Percentiles rank a stretch among this genome's conserved stretches.
Conservation (phyloP, 306 rosid species). For the Trifolium subterraneum region DNA sequence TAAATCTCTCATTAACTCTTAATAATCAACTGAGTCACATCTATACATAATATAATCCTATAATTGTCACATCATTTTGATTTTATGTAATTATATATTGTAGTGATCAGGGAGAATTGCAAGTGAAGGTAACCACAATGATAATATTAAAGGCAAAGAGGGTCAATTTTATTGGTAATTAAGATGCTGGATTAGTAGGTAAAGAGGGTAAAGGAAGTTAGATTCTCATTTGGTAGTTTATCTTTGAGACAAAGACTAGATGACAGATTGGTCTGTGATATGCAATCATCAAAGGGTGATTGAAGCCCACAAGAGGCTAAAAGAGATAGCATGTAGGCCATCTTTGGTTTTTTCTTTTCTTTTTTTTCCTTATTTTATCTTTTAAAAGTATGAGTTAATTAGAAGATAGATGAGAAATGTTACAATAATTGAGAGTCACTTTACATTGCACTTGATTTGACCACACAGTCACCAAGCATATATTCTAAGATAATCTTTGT, state of each 20-base stretch:
- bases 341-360: constrained; percentile 28
- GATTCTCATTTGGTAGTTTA: constrained; percentile 73
- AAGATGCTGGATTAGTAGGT: constrained; percentile 52
- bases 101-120: constrained; percentile 16
- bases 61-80: constrained; percentile 27
- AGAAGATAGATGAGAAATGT: constrained; percentile 13
- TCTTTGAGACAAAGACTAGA: constrained; percentile 65
- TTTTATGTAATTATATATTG: constrained; percentile 32
- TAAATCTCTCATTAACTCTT: no score
- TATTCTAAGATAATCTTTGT: constrained; percentile 41
- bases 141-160: constrained; percentile 43
- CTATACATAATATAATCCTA: not conserved
- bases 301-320: constrained; percentile 77
- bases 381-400: constrained; percentile 34
- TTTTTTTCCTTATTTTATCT: constrained; percentile 21
- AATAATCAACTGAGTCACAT: not conserved
- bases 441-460: constrained; percentile 62
- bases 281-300: constrained; percentile 79
- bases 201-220: constrained; percentile 52
- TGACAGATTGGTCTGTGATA: constrained; percentile 71
- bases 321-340: constrained; percentile 74
- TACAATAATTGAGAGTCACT: constrained; percentile 71
- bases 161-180: constrained; percentile 41
- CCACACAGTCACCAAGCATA: constrained; percentile 54
- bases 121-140: constrained; percentile 45